Evolutionary conservation across 345 rosid species (phyloP).

Genomic region (Hevea brasiliensis): DNA sequence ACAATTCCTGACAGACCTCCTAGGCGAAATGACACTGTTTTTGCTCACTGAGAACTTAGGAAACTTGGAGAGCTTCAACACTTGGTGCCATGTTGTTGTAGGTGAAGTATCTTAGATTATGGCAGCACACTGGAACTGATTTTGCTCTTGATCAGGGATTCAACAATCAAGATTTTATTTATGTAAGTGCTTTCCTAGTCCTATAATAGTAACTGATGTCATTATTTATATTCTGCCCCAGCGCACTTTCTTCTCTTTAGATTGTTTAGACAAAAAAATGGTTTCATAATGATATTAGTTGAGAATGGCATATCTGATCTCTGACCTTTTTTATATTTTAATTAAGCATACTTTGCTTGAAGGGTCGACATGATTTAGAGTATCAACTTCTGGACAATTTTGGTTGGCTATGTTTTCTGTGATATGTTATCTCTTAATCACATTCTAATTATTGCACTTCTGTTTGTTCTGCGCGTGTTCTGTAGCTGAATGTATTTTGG

Average conservation of each 20-base stretch:
- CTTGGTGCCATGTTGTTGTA: neutral
- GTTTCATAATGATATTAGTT: neutral
- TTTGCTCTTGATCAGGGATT: neutral
- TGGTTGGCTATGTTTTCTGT: neutral
- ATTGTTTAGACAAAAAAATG: neutral
- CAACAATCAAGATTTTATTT: slow-evolving; percentile 2
- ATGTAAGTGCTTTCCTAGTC: neutral
- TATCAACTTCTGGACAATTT: neutral
- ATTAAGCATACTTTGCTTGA: neutral
- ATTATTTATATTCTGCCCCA: neutral
- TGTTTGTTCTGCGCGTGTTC: neutral
- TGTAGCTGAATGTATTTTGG: neutral
- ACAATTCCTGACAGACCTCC: slow-evolving; percentile 89
- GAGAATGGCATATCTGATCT: neutral
- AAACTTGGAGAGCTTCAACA: neutral
- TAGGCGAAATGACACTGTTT: slow-evolving; percentile 85
- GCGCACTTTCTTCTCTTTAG: neutral
- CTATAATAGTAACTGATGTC: neutral
- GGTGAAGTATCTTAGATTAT: neutral
- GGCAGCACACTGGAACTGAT: neutral
- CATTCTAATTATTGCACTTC: neutral
- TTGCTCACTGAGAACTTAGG: slow-evolving; percentile 52
- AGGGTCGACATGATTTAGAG: neutral
- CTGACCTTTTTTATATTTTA: neutral
- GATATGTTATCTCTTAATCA: neutral